Base-by-base conservation (phyloP, 768 basidiomycete species). In the Lyophyllum shimeji region DNA sequence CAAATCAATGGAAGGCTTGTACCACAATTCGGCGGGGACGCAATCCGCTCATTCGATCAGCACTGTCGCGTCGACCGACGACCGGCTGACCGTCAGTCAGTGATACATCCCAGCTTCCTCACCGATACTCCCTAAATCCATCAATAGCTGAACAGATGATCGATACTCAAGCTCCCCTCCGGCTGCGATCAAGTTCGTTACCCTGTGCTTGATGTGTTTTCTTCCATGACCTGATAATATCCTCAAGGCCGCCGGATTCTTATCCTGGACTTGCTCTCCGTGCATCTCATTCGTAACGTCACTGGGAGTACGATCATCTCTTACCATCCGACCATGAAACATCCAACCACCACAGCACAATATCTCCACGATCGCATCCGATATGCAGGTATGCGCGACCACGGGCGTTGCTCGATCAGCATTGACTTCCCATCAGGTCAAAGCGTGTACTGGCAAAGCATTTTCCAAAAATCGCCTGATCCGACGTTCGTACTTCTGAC, bases 251-350 rank as follows among this genome's bases (percentile, higher is more conserved):
- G 66, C 21, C 68, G 68, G 20, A 57, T 70, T 13, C 74, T 81
- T 20, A 69, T 77, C 18, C 70, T 77, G 31, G 80, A 83, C 55
- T 66, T 82, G 8, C 68, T 82, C 1, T 74, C 79, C 7, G 71
- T 83, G 6, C 81, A 82, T 59, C 68, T 81, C 3, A 73, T 81
- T 49, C 78, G 79, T 18, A 72, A 73, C 34, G 59, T 67, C 21
- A 69, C 76, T 11, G 73, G 74, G 5, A 82, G 72, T 58, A 81
- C 79, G 2, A 76, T 83, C 34, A 76, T 83, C 13, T 79, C 78
- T 9, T 83, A 76, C 52, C 81, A 82, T 59, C 77, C 78, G 13
- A 69, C 60, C 17, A 60, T 70, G 42, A 66, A 73, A 23, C 43
- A 73, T 12, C 74, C 73, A 21, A 74, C 73, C 1, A 82, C 80